phyloP scores from a whole-genome alignment of 192 early-diverging fungal species.

The Dimargaris cristalligena region DNA sequence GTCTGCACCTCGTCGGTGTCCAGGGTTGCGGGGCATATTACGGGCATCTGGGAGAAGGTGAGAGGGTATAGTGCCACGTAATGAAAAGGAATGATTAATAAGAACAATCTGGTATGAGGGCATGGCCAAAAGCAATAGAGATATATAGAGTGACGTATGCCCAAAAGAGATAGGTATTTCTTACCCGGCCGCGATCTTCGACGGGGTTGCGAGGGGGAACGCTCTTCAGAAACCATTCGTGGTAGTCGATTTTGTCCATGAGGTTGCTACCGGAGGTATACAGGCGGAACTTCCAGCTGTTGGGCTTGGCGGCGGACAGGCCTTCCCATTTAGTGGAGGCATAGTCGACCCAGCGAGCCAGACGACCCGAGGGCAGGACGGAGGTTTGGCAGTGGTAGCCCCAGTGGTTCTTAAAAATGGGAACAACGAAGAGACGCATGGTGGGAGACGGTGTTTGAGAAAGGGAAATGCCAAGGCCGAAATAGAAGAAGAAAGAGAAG shows the following conservation, averaged over 20 bases:
- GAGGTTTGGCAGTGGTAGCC: slow-evolving; percentile 38
- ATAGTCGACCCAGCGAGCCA: slow-evolving; percentile 27
- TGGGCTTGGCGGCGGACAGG: slow-evolving; percentile 19
- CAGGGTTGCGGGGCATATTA: slow-evolving; percentile 30
- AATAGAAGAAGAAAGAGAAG: too few species aligned
- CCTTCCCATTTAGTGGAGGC: slow-evolving; percentile 37
- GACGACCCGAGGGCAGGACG: slow-evolving; percentile 19
- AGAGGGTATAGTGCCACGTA: too few species aligned
- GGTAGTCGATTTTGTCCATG: slow-evolving; percentile 53
- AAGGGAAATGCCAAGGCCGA: background rate
- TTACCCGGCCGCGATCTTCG: slow-evolving; percentile 12
- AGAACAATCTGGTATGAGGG: too few species aligned
- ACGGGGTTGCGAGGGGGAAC: slow-evolving; percentile 30
- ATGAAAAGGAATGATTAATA: too few species aligned
- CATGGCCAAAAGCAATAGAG: too few species aligned
- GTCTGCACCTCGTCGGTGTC: slow-evolving; percentile 20
- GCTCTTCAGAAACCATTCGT: slow-evolving; percentile 58
- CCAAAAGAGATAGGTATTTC: too few species aligned
- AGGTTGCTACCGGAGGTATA: slow-evolving; percentile 38
- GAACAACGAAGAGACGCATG: slow-evolving; percentile 26
- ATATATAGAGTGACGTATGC: too few species aligned
- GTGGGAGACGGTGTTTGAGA: too few species aligned
- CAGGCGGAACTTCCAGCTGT: slow-evolving; percentile 38
- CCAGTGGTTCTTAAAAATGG: slow-evolving; percentile 27
- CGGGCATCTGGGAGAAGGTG: too few species aligned